A percentile compares a stretch with the other conserved stretches of the same genome.
Evolutionary conservation across 176 grass and related monocot genomes (phyloP).

Genomic region (Cenchrus purpureus): DNA sequence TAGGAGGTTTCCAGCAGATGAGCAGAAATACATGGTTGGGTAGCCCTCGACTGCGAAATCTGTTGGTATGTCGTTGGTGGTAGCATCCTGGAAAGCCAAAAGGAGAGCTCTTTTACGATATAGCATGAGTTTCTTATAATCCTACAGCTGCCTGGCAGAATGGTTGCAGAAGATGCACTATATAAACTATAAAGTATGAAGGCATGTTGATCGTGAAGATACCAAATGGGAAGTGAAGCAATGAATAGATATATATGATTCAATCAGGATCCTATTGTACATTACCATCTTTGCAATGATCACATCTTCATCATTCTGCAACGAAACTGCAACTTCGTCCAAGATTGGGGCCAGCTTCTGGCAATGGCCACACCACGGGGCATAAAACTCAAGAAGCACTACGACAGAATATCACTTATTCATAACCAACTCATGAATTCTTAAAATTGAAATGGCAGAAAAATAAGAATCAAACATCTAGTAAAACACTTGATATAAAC

Average conservation of each 20-base stretch:
- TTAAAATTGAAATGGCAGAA: neutral
- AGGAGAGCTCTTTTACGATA: neutral
- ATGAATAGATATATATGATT: neutral
- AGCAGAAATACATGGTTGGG: conserved; percentile 61
- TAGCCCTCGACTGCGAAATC: conserved; percentile 56
- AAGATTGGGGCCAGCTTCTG: conserved; percentile 65
- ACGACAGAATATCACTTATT: conserved; percentile 24
- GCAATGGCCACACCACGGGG: conserved; percentile 71
- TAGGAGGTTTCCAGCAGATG: conserved; percentile 51
- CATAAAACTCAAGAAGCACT: conserved; percentile 80
- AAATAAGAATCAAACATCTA: neutral
- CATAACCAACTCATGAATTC: neutral
- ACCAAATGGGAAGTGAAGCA: neutral
- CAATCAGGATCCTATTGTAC: neutral
- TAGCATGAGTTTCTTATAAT: neutral
- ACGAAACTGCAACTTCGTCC: conserved; percentile 61
- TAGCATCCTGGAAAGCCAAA: conserved; percentile 50
- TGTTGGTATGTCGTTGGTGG: conserved; percentile 50
- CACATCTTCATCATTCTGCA: conserved; percentile 62
- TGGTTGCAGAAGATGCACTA: neutral
- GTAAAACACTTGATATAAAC: neutral
- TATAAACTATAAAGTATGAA: no score
- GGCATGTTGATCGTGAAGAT: no score
- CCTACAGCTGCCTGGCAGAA: neutral
- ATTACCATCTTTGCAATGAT: conserved; percentile 79